Base-by-base conservation (phyloP, 768 basidiomycete species). In the Pleurotus cornucopiae region DNA sequence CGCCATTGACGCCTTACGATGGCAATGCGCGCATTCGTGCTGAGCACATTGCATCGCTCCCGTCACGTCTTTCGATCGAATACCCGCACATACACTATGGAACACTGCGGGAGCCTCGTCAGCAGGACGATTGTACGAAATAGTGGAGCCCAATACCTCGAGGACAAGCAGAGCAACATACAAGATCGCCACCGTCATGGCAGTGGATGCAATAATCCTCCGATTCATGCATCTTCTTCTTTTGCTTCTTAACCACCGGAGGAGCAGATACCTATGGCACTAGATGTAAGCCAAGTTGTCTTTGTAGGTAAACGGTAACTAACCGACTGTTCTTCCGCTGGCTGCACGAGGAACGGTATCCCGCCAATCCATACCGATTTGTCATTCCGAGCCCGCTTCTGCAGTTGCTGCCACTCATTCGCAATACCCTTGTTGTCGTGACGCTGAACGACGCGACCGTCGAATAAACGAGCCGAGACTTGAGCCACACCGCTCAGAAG, bases 151-250 rank as follows among this genome's bases (percentile, higher is more conserved):
- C 25, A 71, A 16, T 58, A 82, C 83, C 82, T 68, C 84, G 73
- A 44, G 84, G 84, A 63, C 85, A 86, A 14, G 58, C 51, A 6
- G 56, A 34, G 61, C 85, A 86, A 12, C 76, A 52, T 40, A 77
- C 65, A 6, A 85, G 60, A 45, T 81, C 74, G 0, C 84, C 83
- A 1, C 84, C 84, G 49, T 86, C 84, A 30, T 79, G 72, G 64
- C 84, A 86, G 56, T 75, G 68, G 37, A 79, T 75, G 64, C 84
- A 86, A 69, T 73, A 83, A 58, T 86, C 83, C 63, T 85, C 81
- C 25, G 71, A 77, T 2, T 79, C 82, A 54, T 73, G 77, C 63
- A 71, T 70, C 20, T 52, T 58, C 64, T 56, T 69, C 39, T 63
- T 61, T n/a, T 64, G 63, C 60, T 77, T 76, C 59, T 41, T 40